Conservation (phyloP, 208 protist genomes). For the Acanthamoeba royreba region DNA sequence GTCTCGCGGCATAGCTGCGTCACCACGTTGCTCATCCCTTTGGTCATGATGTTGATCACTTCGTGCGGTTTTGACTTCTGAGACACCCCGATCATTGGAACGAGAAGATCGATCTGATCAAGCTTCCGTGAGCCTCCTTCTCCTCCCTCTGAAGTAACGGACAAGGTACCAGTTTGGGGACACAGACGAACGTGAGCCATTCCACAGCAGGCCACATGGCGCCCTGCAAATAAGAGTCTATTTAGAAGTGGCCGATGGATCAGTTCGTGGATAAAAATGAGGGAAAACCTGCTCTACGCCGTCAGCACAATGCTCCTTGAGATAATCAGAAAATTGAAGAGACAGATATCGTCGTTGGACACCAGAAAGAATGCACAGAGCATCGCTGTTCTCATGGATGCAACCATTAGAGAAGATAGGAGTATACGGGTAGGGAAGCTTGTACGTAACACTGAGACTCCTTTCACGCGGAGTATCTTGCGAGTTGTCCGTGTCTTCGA, state of each 20-base stretch:
- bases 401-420: no score
- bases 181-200: not conserved
- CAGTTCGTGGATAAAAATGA: no score
- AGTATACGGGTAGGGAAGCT: not conserved
- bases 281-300: not conserved
- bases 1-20: not conserved
- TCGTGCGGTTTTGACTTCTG: not conserved
- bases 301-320: not conserved
- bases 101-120: not conserved
- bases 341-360: not conserved
- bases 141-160: no score
- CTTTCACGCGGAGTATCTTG: not conserved
- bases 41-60: constrained; percentile 10
- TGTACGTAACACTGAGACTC: not conserved
- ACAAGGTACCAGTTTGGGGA: not conserved
- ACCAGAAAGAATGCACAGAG: not conserved
- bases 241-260: no score
- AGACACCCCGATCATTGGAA: not conserved
- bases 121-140: not conserved
- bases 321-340: not conserved
- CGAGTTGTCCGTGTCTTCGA: no score
- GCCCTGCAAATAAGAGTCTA: no score
- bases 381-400: not conserved
- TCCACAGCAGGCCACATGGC: not conserved
- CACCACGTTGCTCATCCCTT: not conserved